Base-by-base conservation (phyloP, 805 yeast species). In the Cyberlindnera amylophila region DNA sequence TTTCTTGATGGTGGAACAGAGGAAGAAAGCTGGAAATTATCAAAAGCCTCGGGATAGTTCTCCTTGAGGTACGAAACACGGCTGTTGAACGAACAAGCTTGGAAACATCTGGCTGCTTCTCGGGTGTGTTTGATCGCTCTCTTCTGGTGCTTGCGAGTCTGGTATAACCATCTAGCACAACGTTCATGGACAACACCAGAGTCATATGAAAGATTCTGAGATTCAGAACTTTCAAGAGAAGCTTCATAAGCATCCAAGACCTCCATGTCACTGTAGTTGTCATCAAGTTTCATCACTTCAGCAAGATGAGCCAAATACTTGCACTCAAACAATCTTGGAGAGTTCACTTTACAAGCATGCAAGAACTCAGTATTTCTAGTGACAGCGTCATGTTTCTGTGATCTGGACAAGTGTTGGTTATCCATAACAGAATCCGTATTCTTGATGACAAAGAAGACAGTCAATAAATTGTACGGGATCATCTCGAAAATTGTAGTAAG, bases 191-290 rank as follows among this genome's bases (percentile, higher is more conserved):
- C 64, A 38, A 66, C 44, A 2, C 72, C 77, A 6, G 62, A 63
- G 37, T 72, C 76, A 21, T 63, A 57, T 50, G 63, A 55, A 15
- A 60, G 51, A 10, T 61, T 59, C 29, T 54, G 44, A n/a, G 47
- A 46, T 6, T 56, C 52, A 1, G 75, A 70, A 4, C 45, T 38
- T n/a, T 65, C 69, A n/a, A 73, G 61, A 0, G 78, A 71, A 18
- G 61, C 67, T 39, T 72, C 75, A 50, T 68, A 75, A 14, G 58
- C 46, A 44, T 75, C 79, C 8, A 75, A 51, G 4, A 67, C 59
- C 17, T 62, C 67, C 16, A 75, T 50, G 15, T 65, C 64, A 5
- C 68, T 52, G 3, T 44, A 45, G 4, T 52, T 13, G 14, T 13
- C 50, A 3, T 54, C 51, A 8, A 57, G 44, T 19, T 41, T 51